Evolutionary conservation across 129 eudicot species (phyloP).

Genomic region (Glebionis coronaria): DNA sequence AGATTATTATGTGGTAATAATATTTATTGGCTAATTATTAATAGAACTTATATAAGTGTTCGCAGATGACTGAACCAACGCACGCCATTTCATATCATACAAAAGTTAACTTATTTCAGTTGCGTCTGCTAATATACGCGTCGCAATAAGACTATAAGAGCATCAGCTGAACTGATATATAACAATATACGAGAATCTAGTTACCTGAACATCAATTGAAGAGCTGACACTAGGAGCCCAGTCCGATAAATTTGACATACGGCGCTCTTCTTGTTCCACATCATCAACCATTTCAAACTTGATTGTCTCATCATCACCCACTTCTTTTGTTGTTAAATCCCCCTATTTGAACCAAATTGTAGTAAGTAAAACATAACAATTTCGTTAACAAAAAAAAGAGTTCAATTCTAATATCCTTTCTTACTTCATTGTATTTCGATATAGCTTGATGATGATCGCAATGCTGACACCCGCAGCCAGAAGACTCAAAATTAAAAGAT

Average conservation of each 20-base stretch:
- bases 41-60: no score
- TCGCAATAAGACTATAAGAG: not conserved
- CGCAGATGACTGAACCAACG: no score
- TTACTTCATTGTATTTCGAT: conserved; percentile 35
- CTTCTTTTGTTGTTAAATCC: conserved; percentile 19
- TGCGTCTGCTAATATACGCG: no score
- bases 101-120: no score
- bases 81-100: no score
- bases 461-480: conserved; percentile 38
- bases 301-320: conserved; percentile 28
- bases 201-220: conserved; percentile 68
- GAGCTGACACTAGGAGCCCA: conserved; percentile 86
- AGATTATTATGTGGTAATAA: no score
- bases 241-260: conserved; percentile 90
- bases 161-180: not conserved
- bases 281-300: conserved; percentile 32
- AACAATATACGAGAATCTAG: not conserved
- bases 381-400: not conserved
- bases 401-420: not conserved
- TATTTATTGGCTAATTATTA: no score
- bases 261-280: conserved; percentile 82
- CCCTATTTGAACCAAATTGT: conserved; percentile 27
- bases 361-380: not conserved
- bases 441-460: conserved; percentile 40
- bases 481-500: conserved; percentile 16